Evolutionary conservation across 768 basidiomycete species (phyloP).

Genomic region (Tricholoma hemisulphureum): DNA sequence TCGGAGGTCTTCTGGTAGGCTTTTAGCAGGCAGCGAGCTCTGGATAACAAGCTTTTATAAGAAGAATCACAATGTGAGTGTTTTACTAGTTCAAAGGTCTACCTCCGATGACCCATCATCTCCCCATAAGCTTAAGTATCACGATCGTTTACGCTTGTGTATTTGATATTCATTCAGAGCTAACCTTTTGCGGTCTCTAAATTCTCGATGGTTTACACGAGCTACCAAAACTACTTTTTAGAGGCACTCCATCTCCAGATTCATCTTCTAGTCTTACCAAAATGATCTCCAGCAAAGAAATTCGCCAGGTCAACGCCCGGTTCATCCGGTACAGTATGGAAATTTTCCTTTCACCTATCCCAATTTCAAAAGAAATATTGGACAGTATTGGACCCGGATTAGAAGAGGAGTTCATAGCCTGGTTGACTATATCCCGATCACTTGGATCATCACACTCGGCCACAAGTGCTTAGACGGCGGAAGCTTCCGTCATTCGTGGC

Average conservation of each 20-base stretch:
- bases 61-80: conserved; percentile 12
- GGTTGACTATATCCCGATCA: conserved; percentile 29
- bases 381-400: conserved; percentile 18
- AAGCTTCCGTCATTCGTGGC: conserved; percentile 42
- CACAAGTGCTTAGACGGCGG: conserved; percentile 38
- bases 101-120: conserved; percentile 22
- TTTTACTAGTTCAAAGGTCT: conserved; percentile 13
- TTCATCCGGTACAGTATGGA: conserved; percentile 22
- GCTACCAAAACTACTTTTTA: conserved; percentile 36
- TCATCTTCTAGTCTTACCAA: conserved; percentile 31
- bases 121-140: conserved; percentile 25
- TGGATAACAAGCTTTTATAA: conserved; percentile 9
- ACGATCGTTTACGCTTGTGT: conserved; percentile 23
- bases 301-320: conserved; percentile 30
- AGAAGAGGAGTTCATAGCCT: conserved; percentile 15
- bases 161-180: conserved; percentile 24
- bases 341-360: conserved; percentile 10
- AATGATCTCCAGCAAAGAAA: conserved; percentile 27
- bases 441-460: conserved; percentile 31
- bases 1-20: conserved; percentile 4
- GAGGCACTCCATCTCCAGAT: conserved; percentile 45
- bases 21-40: background rate
- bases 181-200: conserved; percentile 43
- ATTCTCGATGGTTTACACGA: conserved; percentile 28
- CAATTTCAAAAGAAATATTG: conserved; percentile 20